Conservation (phyloP, 371 early-diverging fungal genomes). For the Lichtheimia corymbifera region DNA sequence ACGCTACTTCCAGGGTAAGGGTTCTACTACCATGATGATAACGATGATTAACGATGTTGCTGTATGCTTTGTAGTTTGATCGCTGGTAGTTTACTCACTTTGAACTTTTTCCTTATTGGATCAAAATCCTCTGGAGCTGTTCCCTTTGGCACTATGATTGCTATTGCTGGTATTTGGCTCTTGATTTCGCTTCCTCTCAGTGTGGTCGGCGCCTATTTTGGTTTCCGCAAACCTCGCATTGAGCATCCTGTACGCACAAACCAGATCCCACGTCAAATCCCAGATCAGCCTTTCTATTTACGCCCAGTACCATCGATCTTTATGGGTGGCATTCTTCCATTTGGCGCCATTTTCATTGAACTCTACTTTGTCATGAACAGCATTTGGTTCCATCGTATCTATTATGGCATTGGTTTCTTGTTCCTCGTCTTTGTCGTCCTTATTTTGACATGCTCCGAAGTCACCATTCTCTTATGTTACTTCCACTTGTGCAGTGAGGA, state of each 20-base stretch:
- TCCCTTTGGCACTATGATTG: slow-evolving; percentile 87
- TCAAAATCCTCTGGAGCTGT: slow-evolving; percentile 89
- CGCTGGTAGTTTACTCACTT: slow-evolving; percentile 63
- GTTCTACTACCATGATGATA: no score
- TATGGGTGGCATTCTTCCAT: slow-evolving; percentile 83
- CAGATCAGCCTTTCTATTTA: slow-evolving; percentile 76
- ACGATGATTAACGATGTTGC: not conserved
- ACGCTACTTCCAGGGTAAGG: slow-evolving; percentile 80
- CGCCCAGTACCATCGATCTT: slow-evolving; percentile 67
- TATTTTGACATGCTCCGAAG: slow-evolving; percentile 77
- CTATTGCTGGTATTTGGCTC: slow-evolving; percentile 86
- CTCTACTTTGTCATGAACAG: slow-evolving; percentile 85
- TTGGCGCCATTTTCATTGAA: slow-evolving; percentile 87
- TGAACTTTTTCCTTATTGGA: slow-evolving; percentile 88
- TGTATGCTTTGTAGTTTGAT: slow-evolving; percentile 34
- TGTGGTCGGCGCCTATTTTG: slow-evolving; percentile 87
- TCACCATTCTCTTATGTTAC: slow-evolving; percentile 82
- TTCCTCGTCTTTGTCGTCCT: slow-evolving; percentile 78
- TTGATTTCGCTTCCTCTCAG: slow-evolving; percentile 85
- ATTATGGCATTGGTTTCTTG: slow-evolving; percentile 86
- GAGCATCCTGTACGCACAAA: slow-evolving; percentile 88
- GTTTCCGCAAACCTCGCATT: slow-evolving; percentile 79
- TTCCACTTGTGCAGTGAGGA: slow-evolving; percentile 90
- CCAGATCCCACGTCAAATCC: slow-evolving; percentile 88
- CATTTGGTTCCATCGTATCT: slow-evolving; percentile 84